These are phyloP conservation scores for Scenedesmus sp. DNA, from an alignment of 163 green algal genomes.

Conservation along the genomic window DNA sequence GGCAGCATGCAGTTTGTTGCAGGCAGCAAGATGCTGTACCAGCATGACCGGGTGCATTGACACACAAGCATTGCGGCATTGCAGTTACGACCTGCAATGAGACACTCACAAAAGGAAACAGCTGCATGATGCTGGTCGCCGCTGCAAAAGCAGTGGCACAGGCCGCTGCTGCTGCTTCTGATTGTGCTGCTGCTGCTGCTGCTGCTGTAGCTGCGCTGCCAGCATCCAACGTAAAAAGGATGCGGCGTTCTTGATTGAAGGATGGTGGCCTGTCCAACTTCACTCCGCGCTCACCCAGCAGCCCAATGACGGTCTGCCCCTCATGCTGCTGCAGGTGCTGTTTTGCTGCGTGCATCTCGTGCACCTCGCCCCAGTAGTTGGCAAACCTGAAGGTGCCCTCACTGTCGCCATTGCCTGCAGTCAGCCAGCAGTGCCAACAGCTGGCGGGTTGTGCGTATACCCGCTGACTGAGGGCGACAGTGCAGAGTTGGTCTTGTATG, in stretches of 20 bases:
- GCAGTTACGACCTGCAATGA: no score
- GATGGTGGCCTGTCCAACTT: no score
- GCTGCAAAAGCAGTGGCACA: no score
- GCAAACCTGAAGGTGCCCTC: conserved; percentile 63
- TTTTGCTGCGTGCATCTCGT: conserved; percentile 67
- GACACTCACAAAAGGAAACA: no score
- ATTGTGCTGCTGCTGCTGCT: no score
- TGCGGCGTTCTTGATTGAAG: no score
- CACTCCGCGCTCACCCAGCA: conserved; percentile 60
- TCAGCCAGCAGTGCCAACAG: neutral
- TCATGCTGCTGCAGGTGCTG: conserved; percentile 56
- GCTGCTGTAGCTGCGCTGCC: no score
- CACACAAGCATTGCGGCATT: neutral
- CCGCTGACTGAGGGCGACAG: neutral
- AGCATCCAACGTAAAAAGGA: no score
- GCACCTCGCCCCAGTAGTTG: conserved; percentile 63
- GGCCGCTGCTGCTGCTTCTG: no score
- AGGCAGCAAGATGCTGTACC: neutral
- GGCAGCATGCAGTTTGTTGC: neutral
- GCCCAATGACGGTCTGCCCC: conserved; percentile 52
- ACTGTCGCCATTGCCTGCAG: conserved; percentile 71
- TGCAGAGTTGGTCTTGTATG: conserved; percentile 66
- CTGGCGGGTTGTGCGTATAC: neutral
- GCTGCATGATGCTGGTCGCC: no score
- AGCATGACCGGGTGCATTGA: no score